Conservation (phyloP, 176 grass and related monocot species). For the Aegilops umbellulata region DNA sequence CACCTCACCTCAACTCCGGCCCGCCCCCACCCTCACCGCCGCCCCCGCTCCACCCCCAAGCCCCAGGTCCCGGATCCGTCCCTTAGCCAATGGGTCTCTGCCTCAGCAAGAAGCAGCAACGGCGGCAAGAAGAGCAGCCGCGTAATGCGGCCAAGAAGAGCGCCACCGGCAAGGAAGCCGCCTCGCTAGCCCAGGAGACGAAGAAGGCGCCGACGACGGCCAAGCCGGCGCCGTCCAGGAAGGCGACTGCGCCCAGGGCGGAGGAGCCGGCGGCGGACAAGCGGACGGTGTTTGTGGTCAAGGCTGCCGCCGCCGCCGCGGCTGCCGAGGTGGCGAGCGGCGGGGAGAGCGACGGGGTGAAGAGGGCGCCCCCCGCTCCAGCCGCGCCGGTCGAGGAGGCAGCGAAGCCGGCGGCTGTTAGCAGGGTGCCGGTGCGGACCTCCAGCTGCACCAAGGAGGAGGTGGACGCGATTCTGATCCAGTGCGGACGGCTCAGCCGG, state of each 20-base stretch:
- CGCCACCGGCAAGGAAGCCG: neutral
- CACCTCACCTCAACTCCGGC: neutral
- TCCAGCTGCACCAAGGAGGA: constrained; percentile 94
- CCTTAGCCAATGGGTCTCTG: constrained; percentile 67
- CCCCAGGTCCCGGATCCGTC: neutral
- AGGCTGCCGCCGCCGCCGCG: constrained; percentile 35
- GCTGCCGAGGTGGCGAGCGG: constrained; percentile 10
- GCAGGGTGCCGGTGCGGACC: constrained; percentile 43
- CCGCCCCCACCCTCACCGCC: neutral
- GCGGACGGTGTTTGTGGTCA: constrained; percentile 74
- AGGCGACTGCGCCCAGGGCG: constrained; percentile 14
- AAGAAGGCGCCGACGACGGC: constrained; percentile 13
- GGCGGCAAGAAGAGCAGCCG: constrained; percentile 14
- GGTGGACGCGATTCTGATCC: constrained; percentile 85
- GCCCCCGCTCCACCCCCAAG: neutral
- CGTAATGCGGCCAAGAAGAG: constrained; percentile 3
- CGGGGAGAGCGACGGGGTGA: neutral
- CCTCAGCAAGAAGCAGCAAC: constrained; percentile 74
- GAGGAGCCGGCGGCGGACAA: constrained; percentile 51
- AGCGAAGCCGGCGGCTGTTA: constrained; percentile 25
- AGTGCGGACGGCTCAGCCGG: constrained; percentile 94
- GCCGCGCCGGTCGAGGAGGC: constrained; percentile 15
- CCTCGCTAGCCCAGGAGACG: neutral
- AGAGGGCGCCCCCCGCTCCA: neutral
- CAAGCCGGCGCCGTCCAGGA: constrained; percentile 15